A percentile compares a stretch with the other conserved stretches of the same genome.
phyloP scores from a whole-genome alignment of 805 yeast genomes.

The Schwanniomyces sp. region DNA sequence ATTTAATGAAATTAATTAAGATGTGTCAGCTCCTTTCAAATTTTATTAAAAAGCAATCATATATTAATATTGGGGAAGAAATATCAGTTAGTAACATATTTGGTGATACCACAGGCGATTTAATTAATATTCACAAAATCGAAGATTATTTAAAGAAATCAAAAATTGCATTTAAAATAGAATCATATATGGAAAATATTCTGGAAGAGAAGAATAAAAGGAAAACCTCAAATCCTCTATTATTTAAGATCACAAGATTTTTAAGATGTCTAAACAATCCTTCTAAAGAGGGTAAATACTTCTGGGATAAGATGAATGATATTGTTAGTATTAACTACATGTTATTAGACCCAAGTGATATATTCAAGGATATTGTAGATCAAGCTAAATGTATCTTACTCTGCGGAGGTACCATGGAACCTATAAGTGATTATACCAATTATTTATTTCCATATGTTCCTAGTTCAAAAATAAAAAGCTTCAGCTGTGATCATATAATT shows the following conservation, averaged over 20 bases:
- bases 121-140: constrained; percentile 66
- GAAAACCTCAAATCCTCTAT: constrained; percentile 47
- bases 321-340: constrained; percentile 56
- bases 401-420: constrained; percentile 97
- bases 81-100: constrained; percentile 56
- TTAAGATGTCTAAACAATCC: constrained; percentile 69
- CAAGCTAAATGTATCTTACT: constrained; percentile 68
- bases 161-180: constrained; percentile 82
- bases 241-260: constrained; percentile 68
- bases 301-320: constrained; percentile 49
- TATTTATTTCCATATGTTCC: constrained; percentile 60
- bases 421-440: constrained; percentile 67
- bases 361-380: constrained; percentile 64
- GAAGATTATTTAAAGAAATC: constrained; percentile 63
- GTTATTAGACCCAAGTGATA: constrained; percentile 74
- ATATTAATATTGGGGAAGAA: constrained; percentile 51
- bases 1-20: constrained; percentile 61
- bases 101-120: constrained; percentile 60
- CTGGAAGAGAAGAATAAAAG: constrained; percentile 7
- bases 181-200: constrained; percentile 54
- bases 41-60: constrained; percentile 39
- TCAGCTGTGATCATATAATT: constrained; percentile 82
- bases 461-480: constrained; percentile 42
- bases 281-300: constrained; percentile 74
- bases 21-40: constrained; percentile 50